Evolutionary conservation across 257 asterid species (phyloP).

Genomic region (Nicotiana otophora): DNA sequence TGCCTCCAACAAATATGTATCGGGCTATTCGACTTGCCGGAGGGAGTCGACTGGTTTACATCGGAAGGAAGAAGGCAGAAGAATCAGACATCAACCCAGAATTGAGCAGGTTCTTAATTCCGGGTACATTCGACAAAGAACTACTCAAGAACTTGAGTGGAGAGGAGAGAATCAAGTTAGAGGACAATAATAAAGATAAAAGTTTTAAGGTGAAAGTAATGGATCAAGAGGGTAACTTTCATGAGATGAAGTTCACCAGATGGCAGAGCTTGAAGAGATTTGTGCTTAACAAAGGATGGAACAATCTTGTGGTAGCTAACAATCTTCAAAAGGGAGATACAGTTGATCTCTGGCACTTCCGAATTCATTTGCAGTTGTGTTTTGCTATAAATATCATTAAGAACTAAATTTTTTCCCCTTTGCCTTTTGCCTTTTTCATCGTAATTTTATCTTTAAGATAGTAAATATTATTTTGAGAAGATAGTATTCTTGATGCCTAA

Average conservation of each 20-base stretch:
- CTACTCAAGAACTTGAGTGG: neutral
- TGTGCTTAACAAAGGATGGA: constrained; percentile 11
- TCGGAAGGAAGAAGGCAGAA: neutral
- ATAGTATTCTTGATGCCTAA: neutral
- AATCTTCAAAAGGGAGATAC: neutral
- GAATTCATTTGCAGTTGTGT: neutral
- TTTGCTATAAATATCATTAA: constrained; percentile 1
- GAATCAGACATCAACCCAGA: neutral
- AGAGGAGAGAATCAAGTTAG: neutral
- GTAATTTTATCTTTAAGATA: neutral
- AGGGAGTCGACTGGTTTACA: neutral
- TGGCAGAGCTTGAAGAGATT: neutral
- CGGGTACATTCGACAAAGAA: neutral
- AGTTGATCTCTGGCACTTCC: neutral
- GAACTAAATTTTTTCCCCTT: neutral
- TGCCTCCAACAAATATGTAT: neutral
- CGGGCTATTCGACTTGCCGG: neutral
- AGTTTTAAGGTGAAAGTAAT: neutral
- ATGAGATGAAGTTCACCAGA: neutral
- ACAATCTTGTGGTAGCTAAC: neutral
- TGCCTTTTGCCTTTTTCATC: neutral
- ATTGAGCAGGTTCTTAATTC: neutral
- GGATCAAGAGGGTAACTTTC: neutral
- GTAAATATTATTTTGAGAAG: neutral
- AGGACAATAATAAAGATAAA: neutral